These are phyloP conservation scores for Ceratocystis lukuohia DNA, from an alignment of 2,329 filamentous ascomycete species.

Conservation along the genomic window DNA sequence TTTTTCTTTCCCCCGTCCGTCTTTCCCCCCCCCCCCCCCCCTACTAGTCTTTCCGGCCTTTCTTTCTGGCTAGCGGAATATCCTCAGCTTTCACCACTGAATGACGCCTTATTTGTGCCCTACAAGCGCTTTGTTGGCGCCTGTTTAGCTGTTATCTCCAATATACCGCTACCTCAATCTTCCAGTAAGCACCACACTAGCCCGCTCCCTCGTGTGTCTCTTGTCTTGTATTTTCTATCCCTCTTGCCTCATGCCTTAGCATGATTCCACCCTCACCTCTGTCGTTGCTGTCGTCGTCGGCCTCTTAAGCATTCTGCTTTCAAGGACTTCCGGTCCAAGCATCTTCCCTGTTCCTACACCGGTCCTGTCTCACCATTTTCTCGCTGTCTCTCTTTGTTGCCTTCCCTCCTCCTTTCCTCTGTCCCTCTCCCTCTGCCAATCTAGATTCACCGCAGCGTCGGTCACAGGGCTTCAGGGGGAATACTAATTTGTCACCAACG, in stretches of 20 bases:
- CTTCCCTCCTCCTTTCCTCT: neutral
- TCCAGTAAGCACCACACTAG: neutral
- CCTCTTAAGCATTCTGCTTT: neutral
- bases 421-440: too few relatives aligned
- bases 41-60: neutral
- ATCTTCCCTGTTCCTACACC: neutral
- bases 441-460: too few relatives aligned
- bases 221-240: neutral
- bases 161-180: neutral
- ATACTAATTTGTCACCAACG: too few relatives aligned
- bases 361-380: neutral
- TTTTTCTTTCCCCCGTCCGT: neutral
- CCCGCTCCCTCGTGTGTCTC: neutral
- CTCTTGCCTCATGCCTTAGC: neutral
- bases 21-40: neutral
- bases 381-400: neutral
- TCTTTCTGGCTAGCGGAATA: neutral
- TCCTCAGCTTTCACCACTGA: neutral
- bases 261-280: neutral
- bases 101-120: neutral
- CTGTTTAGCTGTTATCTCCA: neutral
- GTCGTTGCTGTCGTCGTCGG: neutral
- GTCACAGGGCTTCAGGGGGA: too few relatives aligned
- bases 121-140: neutral
- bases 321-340: neutral